Base-by-base conservation (phyloP, 208 protist genomes). In the Borovskyia barvae region DNA sequence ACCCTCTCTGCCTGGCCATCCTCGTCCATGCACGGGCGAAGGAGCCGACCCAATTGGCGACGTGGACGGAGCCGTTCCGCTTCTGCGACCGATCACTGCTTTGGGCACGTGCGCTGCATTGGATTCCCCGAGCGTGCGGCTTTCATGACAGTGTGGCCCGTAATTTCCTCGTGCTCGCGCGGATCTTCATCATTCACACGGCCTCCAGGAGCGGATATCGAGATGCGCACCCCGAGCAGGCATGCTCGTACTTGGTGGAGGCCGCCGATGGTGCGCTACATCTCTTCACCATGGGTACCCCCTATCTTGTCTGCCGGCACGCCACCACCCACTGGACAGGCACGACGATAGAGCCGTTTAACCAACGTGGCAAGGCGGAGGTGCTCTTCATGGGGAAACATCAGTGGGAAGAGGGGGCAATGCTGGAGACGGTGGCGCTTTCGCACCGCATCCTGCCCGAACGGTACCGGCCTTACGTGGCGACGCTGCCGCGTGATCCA, bases 241-340 rank as follows among this genome's bases (percentile, higher is more conserved):
- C 76, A 25, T 87, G 85, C 67, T 86, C 83, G 3, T 73, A 92
- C 17, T 61, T 95, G 14, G 74, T 76, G 15, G 71, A 80, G 49
- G 74, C 72, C 54, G 66, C 48, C 20, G 79, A 84, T 40, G 64
- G 69, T 2, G 48, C 72, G 14, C 43, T 93, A 41, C 90, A 96
- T 56, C 64, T 92, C 41, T 96, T 96, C 71, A 92, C 85, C 12
- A 77, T 96, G 2, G 90, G 90, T 24, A 91, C 90, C 15, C 79
- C 82, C 1, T 82, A 73, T 42, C 77, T 91, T 43, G 84, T 96
- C 17, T 61, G 66, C 22, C 57, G 59, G 39, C 82, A 67, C 77
- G 90, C 82, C 66, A 71, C 72, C 3, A 77, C 75, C 22, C 63
- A 92, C 61, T 96, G 87, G 77, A 85, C 79, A 11, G 86, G 90